A percentile compares a stretch with the other conserved stretches of the same genome.
Conservation (phyloP, 2,329 filamentous ascomycete genomes). For the Alternaria incomplexa region DNA sequence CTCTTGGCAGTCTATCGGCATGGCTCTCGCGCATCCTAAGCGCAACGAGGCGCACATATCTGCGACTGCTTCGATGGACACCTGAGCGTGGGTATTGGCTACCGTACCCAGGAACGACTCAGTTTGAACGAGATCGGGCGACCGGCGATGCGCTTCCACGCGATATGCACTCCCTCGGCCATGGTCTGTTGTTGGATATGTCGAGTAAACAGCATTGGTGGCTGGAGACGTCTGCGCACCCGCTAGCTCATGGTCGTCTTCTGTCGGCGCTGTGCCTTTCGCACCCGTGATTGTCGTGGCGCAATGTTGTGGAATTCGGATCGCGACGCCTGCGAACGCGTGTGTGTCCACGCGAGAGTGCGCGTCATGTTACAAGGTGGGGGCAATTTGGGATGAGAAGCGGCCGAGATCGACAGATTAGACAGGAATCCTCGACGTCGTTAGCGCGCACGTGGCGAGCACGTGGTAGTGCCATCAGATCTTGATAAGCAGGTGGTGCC, state of each 20-base stretch:
- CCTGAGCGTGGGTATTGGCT: neutral
- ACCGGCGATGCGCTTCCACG: neutral
- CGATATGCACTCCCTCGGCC: neutral
- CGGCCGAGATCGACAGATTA: neutral
- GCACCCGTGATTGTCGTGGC: neutral
- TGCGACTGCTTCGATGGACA: neutral
- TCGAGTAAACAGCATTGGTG: neutral
- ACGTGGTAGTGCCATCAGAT: neutral
- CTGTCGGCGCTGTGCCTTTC: neutral
- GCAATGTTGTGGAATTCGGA: neutral
- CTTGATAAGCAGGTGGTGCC: neutral
- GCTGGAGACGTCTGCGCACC: neutral
- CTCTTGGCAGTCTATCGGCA: neutral
- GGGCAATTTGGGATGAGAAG: neutral
- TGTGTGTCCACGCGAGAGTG: neutral
- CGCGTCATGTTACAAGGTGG: neutral
- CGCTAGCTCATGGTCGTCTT: neutral
- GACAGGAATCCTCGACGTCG: neutral
- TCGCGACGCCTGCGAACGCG: neutral
- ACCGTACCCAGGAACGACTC: neutral
- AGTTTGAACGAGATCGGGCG: neutral
- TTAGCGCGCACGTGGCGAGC: neutral
- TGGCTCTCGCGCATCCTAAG: neutral
- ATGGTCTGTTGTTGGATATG: neutral
- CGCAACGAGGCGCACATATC: neutral